Base-by-base conservation (phyloP, 179 eudicot species). In the Beta macrorhiza region DNA sequence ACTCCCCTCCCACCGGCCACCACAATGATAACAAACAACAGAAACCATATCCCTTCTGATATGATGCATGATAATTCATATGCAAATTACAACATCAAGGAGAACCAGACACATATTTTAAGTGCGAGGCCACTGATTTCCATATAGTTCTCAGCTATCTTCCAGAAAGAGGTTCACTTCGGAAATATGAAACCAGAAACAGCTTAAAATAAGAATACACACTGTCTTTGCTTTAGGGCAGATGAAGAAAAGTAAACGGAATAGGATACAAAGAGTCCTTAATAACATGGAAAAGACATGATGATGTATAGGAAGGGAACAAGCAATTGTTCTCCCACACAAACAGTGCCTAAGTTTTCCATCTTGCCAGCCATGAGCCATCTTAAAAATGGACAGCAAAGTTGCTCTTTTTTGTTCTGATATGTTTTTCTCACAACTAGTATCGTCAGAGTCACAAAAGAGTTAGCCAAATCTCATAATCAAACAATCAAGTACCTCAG, bases 111-210 rank as follows among this genome's bases (percentile, higher is more conserved):
- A 61, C 58, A 71, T 42, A n/a, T 37, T 25, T 16, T 29, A 25
- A 7, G 75, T 68, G 63, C 12, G 15, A 22, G n/a, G 42, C 58
- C 45, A 1, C 9, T 32, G 47, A 10, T 1, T 7, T 4, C 15
- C n/a, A 56, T 5, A 68, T 56, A 73, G 63, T 12, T 61, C 77
- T 49, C 42, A 73, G 64, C 78, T 80, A 19, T 25, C 16, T 37
- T 56, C 42, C 42, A 56, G 10, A 57, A 6, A 45, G 53, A 63
- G 5, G 17, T 1, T 63, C 12, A 49, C 3, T 25, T 52, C 59
- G 15, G 9, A 49, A 70, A 20, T 49, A 49, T 16, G 2, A 32
- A 37, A 75, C 42, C 32, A 29, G 63, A 25, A 22, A n/a, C 14
- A 12, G 8, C 13, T 11, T 59, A 44, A 6, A 9, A 5, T n/a